Evolutionary conservation across 257 asterid species (phyloP).

Genomic region (Solanum piurae): DNA sequence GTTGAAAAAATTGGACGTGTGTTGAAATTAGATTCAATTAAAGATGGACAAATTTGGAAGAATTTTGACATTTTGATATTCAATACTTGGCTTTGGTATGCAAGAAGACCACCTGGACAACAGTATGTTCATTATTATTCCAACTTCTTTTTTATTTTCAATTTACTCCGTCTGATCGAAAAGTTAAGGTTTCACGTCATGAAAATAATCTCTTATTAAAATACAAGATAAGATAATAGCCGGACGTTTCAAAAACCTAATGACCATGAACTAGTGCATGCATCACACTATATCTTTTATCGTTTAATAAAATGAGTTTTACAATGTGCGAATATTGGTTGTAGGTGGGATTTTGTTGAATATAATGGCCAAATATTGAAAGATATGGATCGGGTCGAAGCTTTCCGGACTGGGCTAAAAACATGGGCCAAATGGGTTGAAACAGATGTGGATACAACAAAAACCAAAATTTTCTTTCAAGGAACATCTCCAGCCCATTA

Average conservation of each 20-base stretch:
- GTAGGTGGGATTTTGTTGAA: conserved; percentile 50
- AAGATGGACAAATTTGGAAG: conserved; percentile 31
- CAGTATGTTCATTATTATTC: conserved; percentile 6
- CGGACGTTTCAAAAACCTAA: neutral
- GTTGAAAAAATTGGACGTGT: conserved; percentile 19
- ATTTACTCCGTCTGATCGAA: neutral
- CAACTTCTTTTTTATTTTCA: neutral
- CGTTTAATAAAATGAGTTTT: neutral
- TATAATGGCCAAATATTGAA: conserved; percentile 24
- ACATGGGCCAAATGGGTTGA: conserved; percentile 63
- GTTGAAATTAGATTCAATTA: conserved; percentile 23
- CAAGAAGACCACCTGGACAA: conserved; percentile 19
- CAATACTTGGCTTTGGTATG: conserved; percentile 44
- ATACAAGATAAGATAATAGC: neutral
- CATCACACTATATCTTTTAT: neutral
- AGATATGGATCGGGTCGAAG: conserved; percentile 62
- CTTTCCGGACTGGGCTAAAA: conserved; percentile 29
- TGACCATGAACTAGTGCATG: neutral
- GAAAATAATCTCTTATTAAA: neutral
- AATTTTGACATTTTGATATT: conserved; percentile 24
- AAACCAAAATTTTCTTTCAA: conserved; percentile 54
- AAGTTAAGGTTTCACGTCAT: neutral
- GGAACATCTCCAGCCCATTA: conserved; percentile 55
- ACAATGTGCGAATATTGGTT: neutral
- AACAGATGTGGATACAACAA: conserved; percentile 19